Conservation (phyloP, 345 rosid genomes). For the Mangifera indica region DNA sequence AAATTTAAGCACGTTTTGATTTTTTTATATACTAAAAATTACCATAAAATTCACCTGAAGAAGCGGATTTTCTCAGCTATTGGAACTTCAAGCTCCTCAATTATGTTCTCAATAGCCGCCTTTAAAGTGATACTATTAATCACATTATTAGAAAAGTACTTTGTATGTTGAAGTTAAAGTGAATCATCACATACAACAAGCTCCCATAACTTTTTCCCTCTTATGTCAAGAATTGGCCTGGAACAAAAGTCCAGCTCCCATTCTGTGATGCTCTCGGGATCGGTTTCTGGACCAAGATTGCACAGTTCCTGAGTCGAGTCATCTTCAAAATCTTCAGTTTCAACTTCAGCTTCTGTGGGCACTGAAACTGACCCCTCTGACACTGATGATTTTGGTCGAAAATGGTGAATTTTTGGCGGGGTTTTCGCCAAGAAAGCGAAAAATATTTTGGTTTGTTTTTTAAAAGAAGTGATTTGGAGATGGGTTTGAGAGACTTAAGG, state of each 20-base stretch:
- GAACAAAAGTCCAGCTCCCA: constrained; percentile 98
- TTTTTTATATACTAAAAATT: not conserved
- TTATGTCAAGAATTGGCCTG: constrained; percentile 78
- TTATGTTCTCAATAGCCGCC: constrained; percentile 64
- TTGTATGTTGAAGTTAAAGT: constrained; percentile 80
- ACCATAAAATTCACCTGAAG: constrained; percentile 55
- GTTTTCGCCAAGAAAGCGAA: constrained; percentile 28
- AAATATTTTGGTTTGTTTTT: constrained; percentile 34
- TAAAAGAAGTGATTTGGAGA: constrained; percentile 33
- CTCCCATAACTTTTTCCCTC: constrained; percentile 96
- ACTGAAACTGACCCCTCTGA: constrained; percentile 56
- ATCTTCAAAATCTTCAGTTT: constrained; percentile 38
- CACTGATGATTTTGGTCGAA: constrained; percentile 37
- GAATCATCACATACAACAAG: constrained; percentile 88
- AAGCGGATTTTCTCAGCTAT: constrained; percentile 73
- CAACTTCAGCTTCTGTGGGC: constrained; percentile 42
- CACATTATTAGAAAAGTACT: constrained; percentile 85
- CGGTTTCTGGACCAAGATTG: constrained; percentile 75
- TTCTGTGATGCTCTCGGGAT: constrained; percentile 65
- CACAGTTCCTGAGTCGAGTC: constrained; percentile 79
- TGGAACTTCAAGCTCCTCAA: constrained; percentile 71
- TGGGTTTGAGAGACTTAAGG: constrained; percentile 32
- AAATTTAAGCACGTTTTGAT: not conserved
- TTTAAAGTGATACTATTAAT: constrained; percentile 86
- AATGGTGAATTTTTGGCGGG: constrained; percentile 30